A percentile compares a stretch with the other conserved stretches of the same genome.
phyloP scores from a whole-genome alignment of 2,329 filamentous ascomycete species.

The Cladosporium austrohemisphaericum region DNA sequence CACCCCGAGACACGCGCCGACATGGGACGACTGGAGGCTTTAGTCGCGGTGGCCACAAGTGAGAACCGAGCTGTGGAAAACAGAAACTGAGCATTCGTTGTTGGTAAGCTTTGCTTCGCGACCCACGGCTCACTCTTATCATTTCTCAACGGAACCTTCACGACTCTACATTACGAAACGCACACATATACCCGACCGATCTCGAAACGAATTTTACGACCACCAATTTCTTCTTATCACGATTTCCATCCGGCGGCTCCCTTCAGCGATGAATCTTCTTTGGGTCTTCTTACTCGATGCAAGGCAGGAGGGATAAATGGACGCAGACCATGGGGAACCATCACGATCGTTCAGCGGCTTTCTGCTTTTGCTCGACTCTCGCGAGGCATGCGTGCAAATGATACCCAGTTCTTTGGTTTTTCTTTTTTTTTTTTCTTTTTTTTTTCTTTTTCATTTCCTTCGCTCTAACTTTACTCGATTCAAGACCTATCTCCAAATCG shows the following conservation, averaged over 20 bases:
- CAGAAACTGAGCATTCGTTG: constrained; percentile 7
- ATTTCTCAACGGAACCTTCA: too few species aligned
- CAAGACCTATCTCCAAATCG: not conserved
- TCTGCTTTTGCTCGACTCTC: constrained; percentile 3
- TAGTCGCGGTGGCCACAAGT: constrained; percentile 63
- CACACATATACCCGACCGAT: not conserved
- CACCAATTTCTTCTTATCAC: constrained; percentile 1
- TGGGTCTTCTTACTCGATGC: not conserved
- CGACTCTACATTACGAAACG: too few species aligned
- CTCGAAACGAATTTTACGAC: constrained; percentile 1
- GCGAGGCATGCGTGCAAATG: constrained; percentile 12
- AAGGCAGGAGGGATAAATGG: not conserved
- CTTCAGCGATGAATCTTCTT: too few species aligned
- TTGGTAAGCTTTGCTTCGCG: too few species aligned
- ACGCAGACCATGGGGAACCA: not conserved
- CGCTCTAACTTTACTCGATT: not conserved
- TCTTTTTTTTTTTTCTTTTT: not conserved
- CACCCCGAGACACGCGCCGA: constrained; percentile 39
- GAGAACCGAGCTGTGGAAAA: constrained; percentile 42
- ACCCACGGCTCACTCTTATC: too few species aligned
- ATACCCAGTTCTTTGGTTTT: constrained; percentile 10
- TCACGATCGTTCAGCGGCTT: constrained; percentile 4
- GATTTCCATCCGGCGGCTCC: too few species aligned
- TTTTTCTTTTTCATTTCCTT: not conserved
- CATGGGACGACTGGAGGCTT: constrained; percentile 57